phyloP scores from a whole-genome alignment of 75 land plant genomes.

The Selaginella moellendorffii region DNA sequence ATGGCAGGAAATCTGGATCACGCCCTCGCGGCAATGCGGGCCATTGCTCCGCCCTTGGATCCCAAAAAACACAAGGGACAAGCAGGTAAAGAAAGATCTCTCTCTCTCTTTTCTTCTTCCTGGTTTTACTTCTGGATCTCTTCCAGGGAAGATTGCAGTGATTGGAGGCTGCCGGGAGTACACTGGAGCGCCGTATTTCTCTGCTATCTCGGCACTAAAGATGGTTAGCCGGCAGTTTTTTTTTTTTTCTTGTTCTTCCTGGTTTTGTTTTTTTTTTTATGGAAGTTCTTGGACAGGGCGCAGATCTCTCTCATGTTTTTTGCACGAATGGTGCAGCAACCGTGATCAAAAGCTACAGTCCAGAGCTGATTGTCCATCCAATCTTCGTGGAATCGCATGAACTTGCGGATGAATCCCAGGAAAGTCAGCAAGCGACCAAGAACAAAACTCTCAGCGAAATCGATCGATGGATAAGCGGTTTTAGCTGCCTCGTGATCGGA shows the following conservation, averaged over 20 bases:
- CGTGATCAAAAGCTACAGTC: constrained; percentile 94
- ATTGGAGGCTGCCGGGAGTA: constrained; percentile 97
- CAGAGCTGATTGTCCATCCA: constrained; percentile 94
- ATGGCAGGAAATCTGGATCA: too few species aligned
- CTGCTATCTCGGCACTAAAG: constrained; percentile 88
- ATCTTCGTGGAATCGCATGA: constrained; percentile 75
- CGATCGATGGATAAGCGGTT: constrained; percentile 76
- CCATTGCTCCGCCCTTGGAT: constrained; percentile 39
- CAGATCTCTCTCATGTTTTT: constrained; percentile 96
- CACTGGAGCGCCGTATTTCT: constrained; percentile 93
- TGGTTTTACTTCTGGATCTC: background rate
- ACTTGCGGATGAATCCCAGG: constrained; percentile 28
- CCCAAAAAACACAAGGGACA: constrained; percentile 66
- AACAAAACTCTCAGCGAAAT: constrained; percentile 50
- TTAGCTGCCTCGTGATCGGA: constrained; percentile 89
- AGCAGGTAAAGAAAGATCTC: constrained; percentile 32
- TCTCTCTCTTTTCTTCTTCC: background rate
- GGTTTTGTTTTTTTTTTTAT: too few species aligned
- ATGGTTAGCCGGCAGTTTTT: too few species aligned
- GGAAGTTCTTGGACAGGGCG: constrained; percentile 54
- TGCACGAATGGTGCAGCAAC: constrained; percentile 86
- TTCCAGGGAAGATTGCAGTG: constrained; percentile 81
- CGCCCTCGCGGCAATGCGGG: background rate
- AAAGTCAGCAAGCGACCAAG: background rate
- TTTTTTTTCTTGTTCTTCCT: too few species aligned